These are phyloP conservation scores for Andrographis paniculata DNA, from an alignment of 305 asterid species.

Conservation along the genomic window DNA sequence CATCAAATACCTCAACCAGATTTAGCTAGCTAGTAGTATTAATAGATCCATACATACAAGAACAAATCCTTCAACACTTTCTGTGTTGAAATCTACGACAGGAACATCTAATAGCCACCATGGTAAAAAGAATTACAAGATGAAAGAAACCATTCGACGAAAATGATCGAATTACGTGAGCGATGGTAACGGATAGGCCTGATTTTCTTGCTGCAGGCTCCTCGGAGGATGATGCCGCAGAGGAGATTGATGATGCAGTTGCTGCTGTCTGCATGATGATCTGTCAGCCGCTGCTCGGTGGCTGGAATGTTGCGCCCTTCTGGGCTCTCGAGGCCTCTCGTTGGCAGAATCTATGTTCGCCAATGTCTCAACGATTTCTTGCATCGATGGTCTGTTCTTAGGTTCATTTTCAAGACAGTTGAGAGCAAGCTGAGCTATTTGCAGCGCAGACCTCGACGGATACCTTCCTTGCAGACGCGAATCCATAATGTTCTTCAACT, in stretches of 20 bases:
- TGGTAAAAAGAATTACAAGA: background rate
- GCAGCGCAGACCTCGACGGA: slow-evolving; percentile 50
- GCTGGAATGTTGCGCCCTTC: slow-evolving; percentile 19
- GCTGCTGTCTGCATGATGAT: slow-evolving; percentile 21
- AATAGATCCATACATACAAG: too few species aligned
- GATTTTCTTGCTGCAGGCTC: slow-evolving; percentile 33
- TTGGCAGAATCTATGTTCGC: slow-evolving; percentile 30
- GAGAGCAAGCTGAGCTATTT: slow-evolving; percentile 52
- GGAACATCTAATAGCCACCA: too few species aligned
- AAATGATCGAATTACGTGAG: slow-evolving; percentile 14
- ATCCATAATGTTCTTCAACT: slow-evolving; percentile 55
- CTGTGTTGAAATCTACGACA: too few species aligned
- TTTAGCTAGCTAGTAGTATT: too few species aligned
- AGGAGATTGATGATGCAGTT: background rate
- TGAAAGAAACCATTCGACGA: background rate
- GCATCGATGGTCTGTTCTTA: slow-evolving; percentile 56
- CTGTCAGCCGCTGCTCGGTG: slow-evolving; percentile 17
- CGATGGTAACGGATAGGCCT: slow-evolving; percentile 43
- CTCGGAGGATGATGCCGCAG: slow-evolving; percentile 43
- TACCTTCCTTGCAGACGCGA: slow-evolving; percentile 52
- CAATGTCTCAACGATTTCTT: slow-evolving; percentile 44
- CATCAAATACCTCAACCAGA: too few species aligned
- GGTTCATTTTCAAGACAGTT: slow-evolving; percentile 56
- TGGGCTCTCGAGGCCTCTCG: slow-evolving; percentile 36
- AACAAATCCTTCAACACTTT: too few species aligned